Evolutionary conservation across 345 rosid genomes (phyloP).

Genomic region (Bruguiera gymnorhiza): DNA sequence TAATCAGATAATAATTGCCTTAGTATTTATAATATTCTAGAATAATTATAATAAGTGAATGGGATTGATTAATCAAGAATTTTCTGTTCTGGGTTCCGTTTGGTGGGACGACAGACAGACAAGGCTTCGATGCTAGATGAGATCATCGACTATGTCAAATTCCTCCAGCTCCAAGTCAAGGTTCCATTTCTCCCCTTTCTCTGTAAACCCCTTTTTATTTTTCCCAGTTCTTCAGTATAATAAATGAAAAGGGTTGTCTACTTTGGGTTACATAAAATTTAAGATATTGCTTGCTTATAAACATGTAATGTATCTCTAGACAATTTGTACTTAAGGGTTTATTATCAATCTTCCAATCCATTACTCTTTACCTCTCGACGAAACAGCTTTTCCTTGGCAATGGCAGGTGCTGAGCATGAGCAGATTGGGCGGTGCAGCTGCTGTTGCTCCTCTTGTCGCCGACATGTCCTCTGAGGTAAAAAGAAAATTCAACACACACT

Average conservation of each 20-base stretch:
- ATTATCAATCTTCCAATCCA: not conserved
- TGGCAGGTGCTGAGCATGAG: conserved; percentile 94
- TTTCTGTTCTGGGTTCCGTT: not conserved
- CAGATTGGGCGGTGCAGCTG: conserved; percentile 84
- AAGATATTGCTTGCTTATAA: not conserved
- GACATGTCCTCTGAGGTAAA: conserved; percentile 76
- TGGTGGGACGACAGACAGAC: conserved; percentile 77
- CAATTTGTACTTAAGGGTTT: not conserved
- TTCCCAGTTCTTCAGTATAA: not conserved
- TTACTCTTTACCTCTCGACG: too few relatives aligned
- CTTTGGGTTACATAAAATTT: not conserved
- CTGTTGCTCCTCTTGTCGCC: conserved; percentile 83
- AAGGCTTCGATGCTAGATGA: conserved; percentile 99
- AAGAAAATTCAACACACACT: not conserved
- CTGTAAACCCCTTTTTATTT: not conserved
- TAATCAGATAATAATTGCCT: not conserved
- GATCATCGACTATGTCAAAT: conserved; percentile 97
- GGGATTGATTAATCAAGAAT: too few relatives aligned
- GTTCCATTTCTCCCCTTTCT: conserved; percentile 26
- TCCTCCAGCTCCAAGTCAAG: conserved; percentile 99
- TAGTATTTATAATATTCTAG: not conserved
- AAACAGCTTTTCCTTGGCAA: not conserved
- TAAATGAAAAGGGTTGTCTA: not conserved
- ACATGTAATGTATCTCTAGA: not conserved
- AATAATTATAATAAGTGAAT: not conserved